phyloP scores from a whole-genome alignment of 1,284 basidiomycete species.

The Trametes versicolor region DNA sequence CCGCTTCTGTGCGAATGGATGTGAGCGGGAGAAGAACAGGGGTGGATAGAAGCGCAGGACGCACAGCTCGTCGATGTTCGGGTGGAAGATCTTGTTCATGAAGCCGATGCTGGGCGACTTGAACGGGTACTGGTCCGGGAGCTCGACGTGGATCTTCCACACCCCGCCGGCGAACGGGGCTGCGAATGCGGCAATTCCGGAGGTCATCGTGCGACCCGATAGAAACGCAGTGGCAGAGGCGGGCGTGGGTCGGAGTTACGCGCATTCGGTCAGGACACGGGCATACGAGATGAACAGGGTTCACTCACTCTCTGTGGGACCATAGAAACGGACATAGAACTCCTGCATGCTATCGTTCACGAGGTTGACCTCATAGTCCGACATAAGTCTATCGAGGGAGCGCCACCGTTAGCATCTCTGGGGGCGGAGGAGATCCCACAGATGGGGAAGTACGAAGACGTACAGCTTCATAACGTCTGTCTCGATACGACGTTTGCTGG shows the following conservation, averaged over 20 bases:
- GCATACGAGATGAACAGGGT: neutral
- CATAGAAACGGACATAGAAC: conserved; percentile 96
- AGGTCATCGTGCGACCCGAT: conserved; percentile 18
- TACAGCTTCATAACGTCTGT: conserved; percentile 99
- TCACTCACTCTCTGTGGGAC: conserved; percentile 91
- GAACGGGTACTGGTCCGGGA: conserved; percentile 99
- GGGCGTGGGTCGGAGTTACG: neutral
- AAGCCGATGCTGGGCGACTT: conserved; percentile 99
- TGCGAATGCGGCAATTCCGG: conserved; percentile 46
- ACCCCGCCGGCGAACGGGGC: conserved; percentile 96
- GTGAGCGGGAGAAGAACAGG: conserved; percentile 8
- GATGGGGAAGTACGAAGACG: neutral
- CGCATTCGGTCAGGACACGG: neutral
- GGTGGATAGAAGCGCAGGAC: conserved; percentile 41
- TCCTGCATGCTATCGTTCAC: conserved; percentile 99
- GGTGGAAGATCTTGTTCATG: conserved; percentile 99
- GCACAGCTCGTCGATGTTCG: conserved; percentile 96
- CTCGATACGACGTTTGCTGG: conserved; percentile 92
- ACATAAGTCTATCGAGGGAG: conserved; percentile 83
- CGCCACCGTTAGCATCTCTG: conserved; percentile 13
- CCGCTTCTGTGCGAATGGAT: conserved; percentile 72
- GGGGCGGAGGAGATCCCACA: neutral
- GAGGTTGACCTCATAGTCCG: conserved; percentile 95
- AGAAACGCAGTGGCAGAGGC: conserved; percentile 4
- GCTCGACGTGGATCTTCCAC: conserved; percentile 99